Evolutionary conservation across 805 yeast genomes (phyloP).

Genomic region (Cyberlindnera xishuangbannaensis): DNA sequence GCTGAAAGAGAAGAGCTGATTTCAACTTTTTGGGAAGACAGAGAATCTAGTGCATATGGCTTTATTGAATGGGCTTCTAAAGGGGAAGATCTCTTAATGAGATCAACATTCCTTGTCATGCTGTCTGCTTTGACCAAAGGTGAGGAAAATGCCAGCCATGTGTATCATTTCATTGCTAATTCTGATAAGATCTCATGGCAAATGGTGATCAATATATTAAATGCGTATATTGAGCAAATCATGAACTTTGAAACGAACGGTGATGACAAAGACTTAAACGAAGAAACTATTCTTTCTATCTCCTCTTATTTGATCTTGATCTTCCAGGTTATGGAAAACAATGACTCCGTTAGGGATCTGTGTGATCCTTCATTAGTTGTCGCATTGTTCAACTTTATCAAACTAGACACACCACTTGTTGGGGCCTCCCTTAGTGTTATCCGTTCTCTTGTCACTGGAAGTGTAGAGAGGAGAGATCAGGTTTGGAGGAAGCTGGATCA

Average conservation of each 20-base stretch:
- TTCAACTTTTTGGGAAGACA: constrained; percentile 61
- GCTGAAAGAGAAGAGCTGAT: constrained; percentile 54
- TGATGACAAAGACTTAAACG: constrained; percentile 57
- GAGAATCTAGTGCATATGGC: constrained; percentile 63
- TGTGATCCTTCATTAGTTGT: constrained; percentile 29
- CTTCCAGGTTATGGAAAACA: constrained; percentile 42
- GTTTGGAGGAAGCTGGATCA: constrained; percentile 69
- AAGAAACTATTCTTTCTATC: constrained; percentile 71
- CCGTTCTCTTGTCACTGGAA: constrained; percentile 47
- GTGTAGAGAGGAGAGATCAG: constrained; percentile 34
- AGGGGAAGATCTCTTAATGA: constrained; percentile 73
- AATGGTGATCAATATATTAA: constrained; percentile 46
- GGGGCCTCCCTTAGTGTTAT: constrained; percentile 56
- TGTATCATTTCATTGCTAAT: constrained; percentile 41
- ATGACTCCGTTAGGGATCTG: constrained; percentile 27
- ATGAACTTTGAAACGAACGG: constrained; percentile 30
- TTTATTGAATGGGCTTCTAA: constrained; percentile 86
- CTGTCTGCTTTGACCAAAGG: constrained; percentile 69
- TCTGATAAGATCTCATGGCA: constrained; percentile 47
- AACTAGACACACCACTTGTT: constrained; percentile 40
- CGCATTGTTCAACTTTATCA: constrained; percentile 38
- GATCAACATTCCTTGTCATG: constrained; percentile 76
- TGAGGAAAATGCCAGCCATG: constrained; percentile 45
- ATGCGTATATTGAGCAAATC: constrained; percentile 45
- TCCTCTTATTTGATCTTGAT: constrained; percentile 70